Percentiles rank a stretch among this genome's conserved stretches.
Conservation (phyloP, 495 filamentous ascomycete genomes). For the Daldinia loculata region DNA sequence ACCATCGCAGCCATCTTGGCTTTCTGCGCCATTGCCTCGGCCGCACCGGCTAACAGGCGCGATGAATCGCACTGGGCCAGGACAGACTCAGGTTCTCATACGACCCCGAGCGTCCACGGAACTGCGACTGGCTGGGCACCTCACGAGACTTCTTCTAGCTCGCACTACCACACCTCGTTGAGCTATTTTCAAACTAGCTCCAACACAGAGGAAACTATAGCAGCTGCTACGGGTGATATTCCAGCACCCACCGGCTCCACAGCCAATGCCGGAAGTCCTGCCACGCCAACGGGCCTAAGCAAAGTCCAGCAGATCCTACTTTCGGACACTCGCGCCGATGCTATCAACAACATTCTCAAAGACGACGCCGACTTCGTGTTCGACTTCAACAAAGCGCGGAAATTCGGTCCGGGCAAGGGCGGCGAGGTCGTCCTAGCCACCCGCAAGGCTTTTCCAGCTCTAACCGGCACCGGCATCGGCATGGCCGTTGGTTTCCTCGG, state of each 20-base stretch:
- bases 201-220: background rate
- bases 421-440: conserved; percentile 51
- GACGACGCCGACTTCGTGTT: conserved; percentile 48
- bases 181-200: conserved; percentile 5
- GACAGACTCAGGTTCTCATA: background rate
- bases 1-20: conserved; percentile 42
- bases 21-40: conserved; percentile 29
- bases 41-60: conserved; percentile 26
- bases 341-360: conserved; percentile 44
- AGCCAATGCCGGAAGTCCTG: background rate
- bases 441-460: conserved; percentile 53
- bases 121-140: background rate
- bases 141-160: background rate
- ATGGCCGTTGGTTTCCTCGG: conserved; percentile 53
- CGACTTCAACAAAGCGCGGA: conserved; percentile 49
- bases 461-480: conserved; percentile 50
- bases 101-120: background rate
- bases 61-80: background rate
- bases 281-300: conserved; percentile 27
- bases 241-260: background rate
- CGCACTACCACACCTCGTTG: conserved; percentile 15
- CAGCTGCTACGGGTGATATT: background rate
- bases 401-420: conserved; percentile 45
- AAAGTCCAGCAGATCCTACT: conserved; percentile 40
- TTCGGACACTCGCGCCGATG: conserved; percentile 41